A percentile compares a stretch with the other conserved stretches of the same genome.
Conservation (phyloP, 306 rosid genomes). For the Rubus parviflorus region DNA sequence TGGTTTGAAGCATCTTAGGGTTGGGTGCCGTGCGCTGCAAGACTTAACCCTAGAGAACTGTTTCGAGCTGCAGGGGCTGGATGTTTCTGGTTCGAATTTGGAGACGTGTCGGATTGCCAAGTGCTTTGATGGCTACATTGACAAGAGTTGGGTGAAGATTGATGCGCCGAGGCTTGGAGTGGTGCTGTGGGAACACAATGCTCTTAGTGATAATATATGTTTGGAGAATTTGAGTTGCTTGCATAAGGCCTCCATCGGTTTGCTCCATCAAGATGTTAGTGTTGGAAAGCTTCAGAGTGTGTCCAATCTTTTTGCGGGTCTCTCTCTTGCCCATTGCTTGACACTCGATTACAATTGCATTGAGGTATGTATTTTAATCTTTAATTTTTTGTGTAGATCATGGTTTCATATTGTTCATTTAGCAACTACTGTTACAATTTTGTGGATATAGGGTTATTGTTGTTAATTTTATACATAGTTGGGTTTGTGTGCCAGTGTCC, state of each 20-base stretch:
- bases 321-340: constrained; percentile 51
- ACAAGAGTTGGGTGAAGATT: constrained; percentile 52
- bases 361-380: constrained; percentile 48
- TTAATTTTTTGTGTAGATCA: neutral
- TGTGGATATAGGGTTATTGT: no score
- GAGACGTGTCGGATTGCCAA: constrained; percentile 35
- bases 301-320: constrained; percentile 46
- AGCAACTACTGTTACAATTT: neutral
- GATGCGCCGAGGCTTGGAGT: constrained; percentile 43
- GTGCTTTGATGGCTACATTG: constrained; percentile 51
- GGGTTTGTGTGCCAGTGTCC: no score
- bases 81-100: constrained; percentile 44
- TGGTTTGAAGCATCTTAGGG: constrained; percentile 47
- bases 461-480: no score
- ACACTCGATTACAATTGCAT: constrained; percentile 48
- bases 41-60: constrained; percentile 57
- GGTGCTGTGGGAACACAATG: constrained; percentile 57
- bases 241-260: constrained; percentile 52
- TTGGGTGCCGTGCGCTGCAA: constrained; percentile 48
- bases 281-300: constrained; percentile 52
- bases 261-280: constrained; percentile 32
- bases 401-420: neutral
- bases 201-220: constrained; percentile 34
- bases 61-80: constrained; percentile 50
- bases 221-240: constrained; percentile 40